phyloP scores from a whole-genome alignment of 257 asterid species.

The Perilla frutescens region DNA sequence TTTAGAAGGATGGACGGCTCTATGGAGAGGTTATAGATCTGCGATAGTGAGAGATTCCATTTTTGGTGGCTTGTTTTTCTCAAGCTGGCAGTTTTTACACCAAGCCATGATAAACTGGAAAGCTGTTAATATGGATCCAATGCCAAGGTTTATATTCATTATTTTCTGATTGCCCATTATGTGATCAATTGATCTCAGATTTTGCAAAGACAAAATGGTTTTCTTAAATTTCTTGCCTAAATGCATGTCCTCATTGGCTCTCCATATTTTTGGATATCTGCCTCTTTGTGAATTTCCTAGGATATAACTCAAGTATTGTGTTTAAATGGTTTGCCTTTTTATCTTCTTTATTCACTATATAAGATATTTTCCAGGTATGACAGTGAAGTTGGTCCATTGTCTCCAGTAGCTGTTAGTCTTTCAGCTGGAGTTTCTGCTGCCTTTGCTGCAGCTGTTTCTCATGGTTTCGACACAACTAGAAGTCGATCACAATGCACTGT shows the following conservation, averaged over 20 bases:
- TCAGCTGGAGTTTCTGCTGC: conserved; percentile 96
- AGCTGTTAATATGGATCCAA: conserved; percentile 89
- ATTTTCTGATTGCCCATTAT: not conserved
- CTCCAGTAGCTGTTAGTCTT: conserved; percentile 83
- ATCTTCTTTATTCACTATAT: conserved; percentile 19
- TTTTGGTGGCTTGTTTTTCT: conserved; percentile 86
- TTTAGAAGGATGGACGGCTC: conserved; percentile 86
- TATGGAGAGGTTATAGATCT: conserved; percentile 90
- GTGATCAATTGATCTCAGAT: conserved; percentile 3
- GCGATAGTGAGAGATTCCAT: conserved; percentile 87
- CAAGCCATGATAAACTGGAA: conserved; percentile 81
- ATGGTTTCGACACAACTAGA: conserved; percentile 87
- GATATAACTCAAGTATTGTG: not conserved
- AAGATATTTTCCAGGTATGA: conserved; percentile 54
- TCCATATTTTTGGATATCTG: not conserved
- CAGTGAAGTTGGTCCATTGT: conserved; percentile 82
- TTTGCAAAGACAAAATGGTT: not conserved
- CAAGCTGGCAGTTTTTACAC: conserved; percentile 84
- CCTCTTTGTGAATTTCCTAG: conserved; percentile 18
- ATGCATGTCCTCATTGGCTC: conserved; percentile 4
- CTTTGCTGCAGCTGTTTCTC: conserved; percentile 98
- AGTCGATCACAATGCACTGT: conserved; percentile 84
- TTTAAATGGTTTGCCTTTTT: not conserved
- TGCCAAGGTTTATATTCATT: conserved; percentile 67
- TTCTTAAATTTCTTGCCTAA: conserved; percentile 11